Percentiles rank a stretch among this genome's conserved stretches.
These are phyloP conservation scores for Trametes cubensis DNA, from an alignment of 768 basidiomycete genomes.

Conservation along the genomic window DNA sequence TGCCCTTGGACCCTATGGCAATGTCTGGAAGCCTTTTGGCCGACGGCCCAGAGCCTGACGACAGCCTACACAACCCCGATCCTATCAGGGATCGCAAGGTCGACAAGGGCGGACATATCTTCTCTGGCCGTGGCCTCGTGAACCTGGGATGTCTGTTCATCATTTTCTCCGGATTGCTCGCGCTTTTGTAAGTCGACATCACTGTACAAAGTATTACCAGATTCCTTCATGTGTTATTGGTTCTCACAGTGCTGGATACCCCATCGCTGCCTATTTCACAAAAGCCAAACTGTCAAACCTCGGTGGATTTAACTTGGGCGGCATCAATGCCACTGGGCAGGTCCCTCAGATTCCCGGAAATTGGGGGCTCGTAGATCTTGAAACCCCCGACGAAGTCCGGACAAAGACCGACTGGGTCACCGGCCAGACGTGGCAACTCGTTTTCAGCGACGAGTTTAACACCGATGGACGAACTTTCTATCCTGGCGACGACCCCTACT, in stretches of 20 bases:
- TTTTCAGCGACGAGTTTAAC: conserved; percentile 92
- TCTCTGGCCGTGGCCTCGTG: conserved; percentile 61
- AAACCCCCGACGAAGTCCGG: conserved; percentile 61
- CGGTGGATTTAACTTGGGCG: conserved; percentile 48
- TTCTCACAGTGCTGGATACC: conserved; percentile 43
- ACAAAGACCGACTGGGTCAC: conserved; percentile 58
- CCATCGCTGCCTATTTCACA: conserved; percentile 42
- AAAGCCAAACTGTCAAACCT: conserved; percentile 32
- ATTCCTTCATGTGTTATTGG: neutral
- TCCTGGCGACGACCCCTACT: conserved; percentile 68
- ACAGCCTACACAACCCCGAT: conserved; percentile 67
- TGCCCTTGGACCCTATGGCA: conserved; percentile 63
- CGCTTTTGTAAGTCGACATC: conserved; percentile 38
- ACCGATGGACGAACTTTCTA: conserved; percentile 79
- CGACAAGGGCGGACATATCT: conserved; percentile 47
- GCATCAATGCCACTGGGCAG: conserved; percentile 48
- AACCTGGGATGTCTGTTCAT: conserved; percentile 72
- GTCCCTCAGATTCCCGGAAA: conserved; percentile 60
- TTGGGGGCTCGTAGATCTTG: conserved; percentile 61
- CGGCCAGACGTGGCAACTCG: conserved; percentile 65
- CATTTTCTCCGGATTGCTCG: conserved; percentile 49
- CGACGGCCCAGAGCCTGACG: conserved; percentile 55
- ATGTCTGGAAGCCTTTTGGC: conserved; percentile 53
- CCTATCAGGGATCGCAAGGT: conserved; percentile 29
- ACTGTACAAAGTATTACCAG: neutral